These are phyloP conservation scores for Quercus variabilis DNA, from an alignment of 306 rosid genomes.

Conservation along the genomic window DNA sequence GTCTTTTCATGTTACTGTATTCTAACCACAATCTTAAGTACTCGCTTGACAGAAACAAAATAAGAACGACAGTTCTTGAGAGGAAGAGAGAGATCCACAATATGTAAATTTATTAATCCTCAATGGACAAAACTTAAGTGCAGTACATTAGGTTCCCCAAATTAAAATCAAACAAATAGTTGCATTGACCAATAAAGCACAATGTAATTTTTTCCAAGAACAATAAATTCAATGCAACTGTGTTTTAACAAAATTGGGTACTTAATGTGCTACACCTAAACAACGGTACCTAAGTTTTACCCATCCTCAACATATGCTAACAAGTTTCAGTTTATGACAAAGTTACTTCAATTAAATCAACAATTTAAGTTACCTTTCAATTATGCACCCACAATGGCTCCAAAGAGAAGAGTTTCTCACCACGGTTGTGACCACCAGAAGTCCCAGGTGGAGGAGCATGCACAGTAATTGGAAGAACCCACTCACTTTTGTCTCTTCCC, in stretches of 20 bases:
- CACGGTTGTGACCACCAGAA: slow-evolving; percentile 51
- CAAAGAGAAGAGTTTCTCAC: slow-evolving; percentile 62
- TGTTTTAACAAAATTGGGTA: no score
- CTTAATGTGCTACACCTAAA: no score
- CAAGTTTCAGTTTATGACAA: neutral
- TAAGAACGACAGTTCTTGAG: no score
- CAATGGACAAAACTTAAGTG: neutral
- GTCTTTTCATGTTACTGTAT: neutral
- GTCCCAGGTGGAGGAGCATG: slow-evolving; percentile 74
- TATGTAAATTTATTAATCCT: neutral
- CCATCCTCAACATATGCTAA: neutral
- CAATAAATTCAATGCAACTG: no score
- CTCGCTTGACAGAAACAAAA: neutral
- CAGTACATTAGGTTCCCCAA: no score
- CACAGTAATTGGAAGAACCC: slow-evolving; percentile 95
- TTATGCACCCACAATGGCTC: slow-evolving; percentile 64
- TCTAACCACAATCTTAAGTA: neutral
- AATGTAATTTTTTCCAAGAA: no score
- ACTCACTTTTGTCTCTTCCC: slow-evolving; percentile 86
- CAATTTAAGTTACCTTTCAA: slow-evolving; percentile 43
- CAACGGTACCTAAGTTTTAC: no score
- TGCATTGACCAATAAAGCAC: no score
- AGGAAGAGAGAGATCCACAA: neutral
- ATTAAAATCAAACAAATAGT: no score
- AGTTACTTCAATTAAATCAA: neutral